Evolutionary conservation across 495 filamentous ascomycete species (phyloP).

Genomic region (Penicillium mononematosum): DNA sequence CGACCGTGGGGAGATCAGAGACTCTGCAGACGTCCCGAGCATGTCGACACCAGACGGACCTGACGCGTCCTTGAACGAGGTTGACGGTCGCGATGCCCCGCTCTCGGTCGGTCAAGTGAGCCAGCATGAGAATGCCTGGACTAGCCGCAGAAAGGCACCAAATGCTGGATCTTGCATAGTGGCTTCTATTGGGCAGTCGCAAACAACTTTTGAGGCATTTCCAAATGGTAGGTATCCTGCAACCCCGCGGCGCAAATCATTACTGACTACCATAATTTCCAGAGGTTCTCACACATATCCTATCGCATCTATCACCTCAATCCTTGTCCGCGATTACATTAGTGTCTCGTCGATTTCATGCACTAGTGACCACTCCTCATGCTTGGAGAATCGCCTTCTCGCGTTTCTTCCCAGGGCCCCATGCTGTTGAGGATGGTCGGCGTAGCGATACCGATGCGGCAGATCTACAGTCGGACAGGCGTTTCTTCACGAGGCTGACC

Average conservation of each 20-base stretch:
- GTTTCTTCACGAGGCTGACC: slow-evolving; percentile 76
- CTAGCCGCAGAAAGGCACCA: not conserved
- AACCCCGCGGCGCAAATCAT: slow-evolving; percentile 6
- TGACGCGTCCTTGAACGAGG: slow-evolving; percentile 30
- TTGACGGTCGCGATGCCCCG: slow-evolving; percentile 32
- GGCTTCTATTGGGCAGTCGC: slow-evolving; percentile 48
- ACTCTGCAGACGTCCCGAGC: slow-evolving; percentile 28
- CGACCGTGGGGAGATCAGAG: slow-evolving; percentile 29
- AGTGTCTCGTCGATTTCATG: slow-evolving; percentile 81
- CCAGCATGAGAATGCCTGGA: slow-evolving; percentile 64
- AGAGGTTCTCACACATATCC: slow-evolving; percentile 91
- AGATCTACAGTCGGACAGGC: slow-evolving; percentile 63
- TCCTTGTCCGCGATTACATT: slow-evolving; percentile 73
- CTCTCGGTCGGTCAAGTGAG: slow-evolving; percentile 59
- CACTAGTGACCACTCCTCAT: slow-evolving; percentile 80
- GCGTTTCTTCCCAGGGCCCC: slow-evolving; percentile 78
- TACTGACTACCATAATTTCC: slow-evolving; percentile 27
- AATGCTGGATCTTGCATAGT: slow-evolving; percentile 38
- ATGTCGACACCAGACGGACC: slow-evolving; percentile 30
- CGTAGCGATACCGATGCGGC: slow-evolving; percentile 27
- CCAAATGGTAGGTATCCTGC: slow-evolving; percentile 69
- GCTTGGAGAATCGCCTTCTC: slow-evolving; percentile 89
- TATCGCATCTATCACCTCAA: slow-evolving; percentile 81
- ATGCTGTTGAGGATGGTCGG: slow-evolving; percentile 40
- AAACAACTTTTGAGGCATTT: slow-evolving; percentile 60